Evolutionary conservation across 139 green algal species (phyloP).

Genomic region (Monoraphidium neglectum): DNA sequence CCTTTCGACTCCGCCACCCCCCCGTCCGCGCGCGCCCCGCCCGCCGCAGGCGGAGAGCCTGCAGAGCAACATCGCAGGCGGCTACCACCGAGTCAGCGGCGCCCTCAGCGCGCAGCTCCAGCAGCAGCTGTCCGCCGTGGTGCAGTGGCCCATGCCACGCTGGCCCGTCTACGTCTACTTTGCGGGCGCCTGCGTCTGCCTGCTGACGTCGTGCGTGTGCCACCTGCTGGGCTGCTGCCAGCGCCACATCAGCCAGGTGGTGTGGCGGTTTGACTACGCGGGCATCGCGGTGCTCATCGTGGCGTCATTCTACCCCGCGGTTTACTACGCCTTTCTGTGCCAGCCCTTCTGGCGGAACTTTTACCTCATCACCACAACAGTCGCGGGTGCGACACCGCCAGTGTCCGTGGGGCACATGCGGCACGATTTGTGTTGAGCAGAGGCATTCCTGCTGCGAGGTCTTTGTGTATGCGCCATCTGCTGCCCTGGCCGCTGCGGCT

Average conservation of each 20-base stretch:
- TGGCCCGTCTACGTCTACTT: conserved; percentile 63
- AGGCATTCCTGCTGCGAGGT: too few relatives aligned
- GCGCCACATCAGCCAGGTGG: conserved; percentile 57
- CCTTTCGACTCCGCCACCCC: too few relatives aligned
- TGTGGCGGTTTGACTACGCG: conserved; percentile 94
- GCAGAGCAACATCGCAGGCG: conserved; percentile 15
- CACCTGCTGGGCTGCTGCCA: conserved; percentile 92
- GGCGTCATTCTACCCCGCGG: conserved; percentile 90
- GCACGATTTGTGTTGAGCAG: too few relatives aligned
- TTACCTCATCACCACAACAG: conserved; percentile 78
- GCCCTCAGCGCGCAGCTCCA: background rate
- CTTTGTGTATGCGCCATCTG: too few relatives aligned
- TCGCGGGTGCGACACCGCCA: conserved; percentile 54
- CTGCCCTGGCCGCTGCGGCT: too few relatives aligned
- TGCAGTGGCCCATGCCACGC: conserved; percentile 32
- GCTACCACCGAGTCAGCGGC: conserved; percentile 3
- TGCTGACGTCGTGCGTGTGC: conserved; percentile 80
- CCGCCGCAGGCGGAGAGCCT: conserved; percentile 17
- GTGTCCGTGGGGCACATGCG: too few relatives aligned
- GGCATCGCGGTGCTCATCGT: conserved; percentile 95
- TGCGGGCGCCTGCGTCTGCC: conserved; percentile 88
- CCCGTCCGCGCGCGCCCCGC: too few relatives aligned
- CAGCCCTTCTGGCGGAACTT: conserved; percentile 61
- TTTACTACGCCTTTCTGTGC: conserved; percentile 97
- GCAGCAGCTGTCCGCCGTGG: conserved; percentile 20